Evolutionary conservation across 129 eudicot genomes (phyloP).

Genomic region (Cynara cardunculus): DNA sequence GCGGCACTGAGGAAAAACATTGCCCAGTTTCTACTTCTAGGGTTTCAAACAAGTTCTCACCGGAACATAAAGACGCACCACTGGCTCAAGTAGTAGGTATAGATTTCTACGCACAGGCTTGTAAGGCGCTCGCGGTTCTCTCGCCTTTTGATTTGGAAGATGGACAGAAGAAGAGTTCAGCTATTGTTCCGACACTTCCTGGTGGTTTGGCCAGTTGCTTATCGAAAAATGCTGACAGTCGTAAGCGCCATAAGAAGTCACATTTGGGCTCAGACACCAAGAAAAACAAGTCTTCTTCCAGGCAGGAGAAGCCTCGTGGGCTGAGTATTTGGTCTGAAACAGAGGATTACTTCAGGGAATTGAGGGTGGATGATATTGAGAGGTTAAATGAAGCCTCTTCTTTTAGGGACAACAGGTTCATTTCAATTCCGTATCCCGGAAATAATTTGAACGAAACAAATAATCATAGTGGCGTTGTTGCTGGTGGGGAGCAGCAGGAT

Average conservation of each 20-base stretch:
- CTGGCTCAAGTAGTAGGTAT: conserved; percentile 22
- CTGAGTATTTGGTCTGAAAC: conserved; percentile 59
- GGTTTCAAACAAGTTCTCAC: conserved; percentile 34
- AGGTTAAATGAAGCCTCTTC: conserved; percentile 36
- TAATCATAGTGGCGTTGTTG: conserved; percentile 11
- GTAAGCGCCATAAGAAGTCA: conserved; percentile 75
- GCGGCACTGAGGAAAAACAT: conserved; percentile 56
- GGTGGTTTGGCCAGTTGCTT: conserved; percentile 57
- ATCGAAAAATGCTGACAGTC: conserved; percentile 46
- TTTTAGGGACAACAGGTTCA: conserved; percentile 18
- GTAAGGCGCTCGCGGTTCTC: conserved; percentile 61
- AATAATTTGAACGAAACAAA: neutral
- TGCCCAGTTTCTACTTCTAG: conserved; percentile 39
- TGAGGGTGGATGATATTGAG: conserved; percentile 61
- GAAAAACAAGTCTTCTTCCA: conserved; percentile 44
- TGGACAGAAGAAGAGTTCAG: conserved; percentile 22
- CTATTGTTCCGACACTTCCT: conserved; percentile 41
- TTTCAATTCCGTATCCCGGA: conserved; percentile 42
- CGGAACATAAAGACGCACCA: neutral
- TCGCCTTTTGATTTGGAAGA: conserved; percentile 80
- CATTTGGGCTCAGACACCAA: conserved; percentile 51
- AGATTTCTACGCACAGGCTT: conserved; percentile 79
- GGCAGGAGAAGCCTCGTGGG: conserved; percentile 42
- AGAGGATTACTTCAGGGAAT: conserved; percentile 82
- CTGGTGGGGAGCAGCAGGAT: conserved; percentile 25